Percentiles rank a stretch among this genome's conserved stretches.
Conservation (phyloP, 176 grass and related monocot species). For the Carex myosuroides region DNA sequence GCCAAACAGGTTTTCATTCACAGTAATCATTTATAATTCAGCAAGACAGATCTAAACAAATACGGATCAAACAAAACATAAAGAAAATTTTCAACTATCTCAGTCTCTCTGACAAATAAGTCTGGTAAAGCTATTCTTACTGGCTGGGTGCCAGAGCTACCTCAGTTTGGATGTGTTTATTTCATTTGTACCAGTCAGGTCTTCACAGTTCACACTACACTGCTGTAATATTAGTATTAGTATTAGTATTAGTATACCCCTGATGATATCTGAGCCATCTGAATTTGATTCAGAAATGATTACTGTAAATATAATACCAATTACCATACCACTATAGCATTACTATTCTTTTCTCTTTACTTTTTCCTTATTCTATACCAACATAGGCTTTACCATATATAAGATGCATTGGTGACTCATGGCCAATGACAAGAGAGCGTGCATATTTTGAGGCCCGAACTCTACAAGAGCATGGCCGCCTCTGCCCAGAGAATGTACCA, state of each 20-base stretch:
- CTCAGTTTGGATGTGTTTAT: background rate
- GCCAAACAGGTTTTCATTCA: conserved; percentile 53
- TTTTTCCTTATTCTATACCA: background rate
- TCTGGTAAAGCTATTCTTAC: background rate
- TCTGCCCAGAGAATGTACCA: conserved; percentile 73
- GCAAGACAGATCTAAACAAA: background rate
- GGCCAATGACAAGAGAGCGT: conserved; percentile 87
- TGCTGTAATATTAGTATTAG: background rate
- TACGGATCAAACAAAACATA: background rate
- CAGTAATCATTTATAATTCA: background rate
- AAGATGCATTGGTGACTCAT: conserved; percentile 64
- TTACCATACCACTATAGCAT: background rate
- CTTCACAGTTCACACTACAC: background rate
- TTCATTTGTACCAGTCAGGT: background rate
- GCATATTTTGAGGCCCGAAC: conserved; percentile 78
- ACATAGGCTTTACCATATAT: conserved; percentile 79
- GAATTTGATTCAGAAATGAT: background rate
- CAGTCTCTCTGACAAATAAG: background rate
- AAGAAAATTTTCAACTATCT: too few relatives aligned
- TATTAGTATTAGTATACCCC: background rate
- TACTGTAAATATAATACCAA: background rate
- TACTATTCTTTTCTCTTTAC: background rate
- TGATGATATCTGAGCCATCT: background rate
- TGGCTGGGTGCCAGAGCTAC: background rate
- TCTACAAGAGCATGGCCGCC: conserved; percentile 47